These are phyloP conservation scores for Vigna trinervia DNA, from an alignment of 306 rosid genomes.

Conservation along the genomic window DNA sequence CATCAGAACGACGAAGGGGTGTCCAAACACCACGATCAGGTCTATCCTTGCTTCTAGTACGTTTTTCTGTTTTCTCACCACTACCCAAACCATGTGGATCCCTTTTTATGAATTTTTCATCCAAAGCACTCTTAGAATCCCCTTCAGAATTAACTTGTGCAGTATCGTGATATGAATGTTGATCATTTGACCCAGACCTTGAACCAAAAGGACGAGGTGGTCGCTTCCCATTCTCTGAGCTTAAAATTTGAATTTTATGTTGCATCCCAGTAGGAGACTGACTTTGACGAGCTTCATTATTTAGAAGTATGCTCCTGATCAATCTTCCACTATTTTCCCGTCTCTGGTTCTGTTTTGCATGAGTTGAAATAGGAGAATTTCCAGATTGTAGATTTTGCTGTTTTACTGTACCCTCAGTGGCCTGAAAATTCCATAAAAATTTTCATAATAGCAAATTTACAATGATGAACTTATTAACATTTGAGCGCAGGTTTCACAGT, in stretches of 20 bases:
- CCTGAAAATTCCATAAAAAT: constrained; percentile 50
- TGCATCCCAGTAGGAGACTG: constrained; percentile 59
- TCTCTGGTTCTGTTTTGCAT: constrained; percentile 74
- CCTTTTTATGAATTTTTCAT: constrained; percentile 62
- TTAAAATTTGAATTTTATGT: constrained; percentile 69
- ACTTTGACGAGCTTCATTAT: constrained; percentile 74
- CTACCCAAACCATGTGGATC: constrained; percentile 62
- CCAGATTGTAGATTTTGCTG: constrained; percentile 57
- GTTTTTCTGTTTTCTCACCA: constrained; percentile 79
- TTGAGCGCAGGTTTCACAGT: not conserved
- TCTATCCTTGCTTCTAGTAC: constrained; percentile 90
- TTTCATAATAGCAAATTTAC: constrained; percentile 27
- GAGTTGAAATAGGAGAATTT: constrained; percentile 58
- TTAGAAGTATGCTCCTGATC: constrained; percentile 74
- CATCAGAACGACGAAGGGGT: constrained; percentile 85
- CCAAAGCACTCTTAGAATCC: constrained; percentile 62
- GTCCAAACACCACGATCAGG: constrained; percentile 99
- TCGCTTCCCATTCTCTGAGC: constrained; percentile 71
- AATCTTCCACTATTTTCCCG: constrained; percentile 79
- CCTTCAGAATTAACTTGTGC: constrained; percentile 63
- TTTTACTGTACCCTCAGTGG: constrained; percentile 52
- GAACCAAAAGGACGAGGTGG: constrained; percentile 55
- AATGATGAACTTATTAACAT: constrained; percentile 5
- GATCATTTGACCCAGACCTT: constrained; percentile 62
- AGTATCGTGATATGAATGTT: constrained; percentile 55